Evolutionary conservation across 352 stramenopile genomes (phyloP).

Genomic region (Phytophthora parvispora): DNA sequence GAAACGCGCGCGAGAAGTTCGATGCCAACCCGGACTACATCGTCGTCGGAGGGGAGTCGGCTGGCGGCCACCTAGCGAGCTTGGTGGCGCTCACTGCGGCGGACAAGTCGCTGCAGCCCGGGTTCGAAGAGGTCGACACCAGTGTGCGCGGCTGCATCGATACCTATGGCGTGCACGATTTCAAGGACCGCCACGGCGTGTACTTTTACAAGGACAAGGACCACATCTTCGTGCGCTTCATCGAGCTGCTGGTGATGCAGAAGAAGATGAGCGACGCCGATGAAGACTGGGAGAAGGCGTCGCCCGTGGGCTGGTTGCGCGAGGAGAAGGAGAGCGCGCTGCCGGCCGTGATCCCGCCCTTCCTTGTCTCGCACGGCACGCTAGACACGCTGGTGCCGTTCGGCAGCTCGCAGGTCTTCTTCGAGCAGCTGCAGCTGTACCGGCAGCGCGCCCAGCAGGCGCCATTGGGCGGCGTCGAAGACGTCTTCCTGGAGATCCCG

Average conservation of each 20-base stretch:
- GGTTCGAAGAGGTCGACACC: slow-evolving; percentile 85
- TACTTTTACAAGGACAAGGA: slow-evolving; percentile 70
- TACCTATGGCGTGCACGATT: slow-evolving; percentile 82
- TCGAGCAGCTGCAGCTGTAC: slow-evolving; percentile 59
- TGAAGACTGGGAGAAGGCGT: slow-evolving; percentile 66
- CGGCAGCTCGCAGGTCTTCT: slow-evolving; percentile 78
- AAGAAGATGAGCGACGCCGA: slow-evolving; percentile 57
- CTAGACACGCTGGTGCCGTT: slow-evolving; percentile 80
- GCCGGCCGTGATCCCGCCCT: slow-evolving; percentile 63
- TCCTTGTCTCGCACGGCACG: slow-evolving; percentile 76
- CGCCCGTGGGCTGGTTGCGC: slow-evolving; percentile 64
- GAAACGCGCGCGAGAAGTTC: slow-evolving; percentile 50
- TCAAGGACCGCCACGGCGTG: slow-evolving; percentile 74
- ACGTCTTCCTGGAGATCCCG: slow-evolving; percentile 75
- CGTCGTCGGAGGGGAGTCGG: slow-evolving; percentile 76
- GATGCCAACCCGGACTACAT: slow-evolving; percentile 75
- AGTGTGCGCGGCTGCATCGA: slow-evolving; percentile 79
- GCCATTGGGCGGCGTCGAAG: slow-evolving; percentile 37
- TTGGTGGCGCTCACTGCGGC: slow-evolving; percentile 71
- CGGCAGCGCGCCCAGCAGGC: slow-evolving; percentile 34
- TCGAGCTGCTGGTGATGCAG: slow-evolving; percentile 80
- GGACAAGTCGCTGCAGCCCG: slow-evolving; percentile 76
- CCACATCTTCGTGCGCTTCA: slow-evolving; percentile 69
- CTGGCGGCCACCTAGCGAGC: slow-evolving; percentile 74
- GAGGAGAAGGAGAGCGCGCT: slow-evolving; percentile 39